Evolutionary conservation across 139 green algal genomes (phyloP).

Genomic region (Desmodesmus armatus): DNA sequence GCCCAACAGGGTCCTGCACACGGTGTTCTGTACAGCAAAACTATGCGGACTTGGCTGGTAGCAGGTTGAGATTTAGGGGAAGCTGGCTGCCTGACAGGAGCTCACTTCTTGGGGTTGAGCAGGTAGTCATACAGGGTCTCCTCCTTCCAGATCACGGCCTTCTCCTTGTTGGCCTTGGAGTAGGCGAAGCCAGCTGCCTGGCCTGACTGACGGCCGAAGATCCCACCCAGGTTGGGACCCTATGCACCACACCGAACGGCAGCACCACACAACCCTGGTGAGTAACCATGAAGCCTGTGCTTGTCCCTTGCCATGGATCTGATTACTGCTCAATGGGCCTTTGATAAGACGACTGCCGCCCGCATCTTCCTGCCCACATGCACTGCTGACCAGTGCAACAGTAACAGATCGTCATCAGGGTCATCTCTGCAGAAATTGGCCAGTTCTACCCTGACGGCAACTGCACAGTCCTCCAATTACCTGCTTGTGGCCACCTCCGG

Average conservation of each 20-base stretch:
- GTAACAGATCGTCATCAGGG: too few species aligned
- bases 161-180: conserved; percentile 98
- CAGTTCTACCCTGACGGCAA: too few species aligned
- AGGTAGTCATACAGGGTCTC: conserved; percentile 96
- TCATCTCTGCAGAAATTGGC: too few species aligned
- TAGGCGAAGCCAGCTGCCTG: conserved; percentile 93
- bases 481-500: conserved; percentile 97
- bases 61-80: too few species aligned
- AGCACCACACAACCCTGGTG: not conserved
- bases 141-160: conserved; percentile 88
- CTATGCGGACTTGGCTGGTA: too few species aligned
- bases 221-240: conserved; percentile 96
- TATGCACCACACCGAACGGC: conserved; percentile 45
- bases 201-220: conserved; percentile 94
- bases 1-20: too few species aligned
- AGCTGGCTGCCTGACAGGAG: too few species aligned
- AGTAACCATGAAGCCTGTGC: not conserved
- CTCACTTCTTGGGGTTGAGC: conserved; percentile 97
- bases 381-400: too few species aligned
- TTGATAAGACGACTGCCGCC: too few species aligned
- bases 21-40: too few species aligned
- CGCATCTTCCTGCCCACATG: too few species aligned
- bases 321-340: not conserved
- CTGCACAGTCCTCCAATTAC: too few species aligned
- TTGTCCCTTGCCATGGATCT: not conserved